Conservation (phyloP, 129 eudicot species). For the Daucus carota region DNA sequence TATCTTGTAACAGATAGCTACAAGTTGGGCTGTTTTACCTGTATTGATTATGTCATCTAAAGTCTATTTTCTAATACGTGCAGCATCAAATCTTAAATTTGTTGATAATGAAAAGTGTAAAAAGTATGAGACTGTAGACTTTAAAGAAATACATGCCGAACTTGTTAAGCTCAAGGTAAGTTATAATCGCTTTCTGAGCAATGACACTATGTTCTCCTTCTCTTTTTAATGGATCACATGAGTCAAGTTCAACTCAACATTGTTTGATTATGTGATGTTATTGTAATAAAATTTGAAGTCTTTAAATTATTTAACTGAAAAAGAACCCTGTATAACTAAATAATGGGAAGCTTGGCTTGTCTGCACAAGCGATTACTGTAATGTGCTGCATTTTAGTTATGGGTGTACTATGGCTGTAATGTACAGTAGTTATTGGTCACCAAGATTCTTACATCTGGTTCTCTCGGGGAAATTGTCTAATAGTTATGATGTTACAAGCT, state of each 20-base stretch:
- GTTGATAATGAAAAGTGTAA: slow-evolving; percentile 63
- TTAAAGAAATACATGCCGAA: slow-evolving; percentile 58
- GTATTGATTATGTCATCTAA: neutral
- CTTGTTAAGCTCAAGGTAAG: slow-evolving; percentile 65
- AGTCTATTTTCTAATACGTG: slow-evolving; percentile 20
- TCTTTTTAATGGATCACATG: neutral
- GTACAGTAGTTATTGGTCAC: neutral
- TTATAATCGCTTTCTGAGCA: slow-evolving; percentile 10
- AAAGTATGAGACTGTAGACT: slow-evolving; percentile 53
- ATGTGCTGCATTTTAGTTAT: neutral
- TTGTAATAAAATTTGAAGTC: neutral
- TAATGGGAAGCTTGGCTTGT: neutral
- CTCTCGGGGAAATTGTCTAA: neutral
- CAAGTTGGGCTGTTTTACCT: neutral
- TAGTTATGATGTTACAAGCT: neutral
- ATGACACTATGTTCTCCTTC: neutral
- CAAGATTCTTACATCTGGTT: neutral
- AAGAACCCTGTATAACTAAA: neutral
- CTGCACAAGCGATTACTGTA: neutral
- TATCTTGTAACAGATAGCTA: slow-evolving; percentile 6
- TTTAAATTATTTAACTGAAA: neutral
- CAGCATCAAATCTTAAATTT: slow-evolving; percentile 77
- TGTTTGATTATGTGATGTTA: neutral
- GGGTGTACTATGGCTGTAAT: neutral
- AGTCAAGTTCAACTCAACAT: neutral